Percentiles rank a stretch among this genome's conserved stretches.
phyloP scores from a whole-genome alignment of 805 yeast species.

The Yamadazyma phyllophila region DNA sequence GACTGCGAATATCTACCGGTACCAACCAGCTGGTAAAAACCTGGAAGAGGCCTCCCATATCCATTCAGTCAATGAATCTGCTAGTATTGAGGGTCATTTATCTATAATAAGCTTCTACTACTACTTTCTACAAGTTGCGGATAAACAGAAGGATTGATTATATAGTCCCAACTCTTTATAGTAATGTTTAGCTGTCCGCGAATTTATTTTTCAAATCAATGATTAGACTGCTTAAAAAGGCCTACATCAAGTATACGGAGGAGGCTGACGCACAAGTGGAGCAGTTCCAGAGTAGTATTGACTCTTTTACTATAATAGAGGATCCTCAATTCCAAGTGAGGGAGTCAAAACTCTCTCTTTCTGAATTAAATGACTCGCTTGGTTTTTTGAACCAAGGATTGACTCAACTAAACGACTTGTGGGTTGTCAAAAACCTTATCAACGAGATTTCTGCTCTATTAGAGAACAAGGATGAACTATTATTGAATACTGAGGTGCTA shows the following conservation, averaged over 20 bases:
- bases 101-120: conserved; percentile 38
- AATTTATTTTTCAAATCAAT: conserved; percentile 2
- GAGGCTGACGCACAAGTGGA: conserved; percentile 8
- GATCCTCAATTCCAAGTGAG: conserved; percentile 16
- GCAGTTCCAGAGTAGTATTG: conserved; percentile 10
- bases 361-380: conserved; percentile 15
- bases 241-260: background rate
- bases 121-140: conserved; percentile 33
- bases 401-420: conserved; percentile 21
- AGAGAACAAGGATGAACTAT: conserved; percentile 13
- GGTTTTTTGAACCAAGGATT: conserved; percentile 5
- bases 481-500: conserved; percentile 16
- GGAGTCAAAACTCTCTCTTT: conserved; percentile 8
- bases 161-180: background rate
- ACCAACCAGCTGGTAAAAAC: conserved; percentile 21
- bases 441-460: conserved; percentile 19
- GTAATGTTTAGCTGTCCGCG: background rate
- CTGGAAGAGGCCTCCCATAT: conserved; percentile 20
- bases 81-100: conserved; percentile 31
- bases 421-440: conserved; percentile 27
- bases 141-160: conserved; percentile 8
- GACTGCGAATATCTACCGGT: conserved; percentile 37
- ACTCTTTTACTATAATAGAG: conserved; percentile 16
- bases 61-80: conserved; percentile 37
- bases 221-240: conserved; percentile 11